Percentiles rank a stretch among this genome's conserved stretches.
phyloP scores from a whole-genome alignment of 2,329 filamentous ascomycete genomes.

The Clarireedia homoeocarpa region DNA sequence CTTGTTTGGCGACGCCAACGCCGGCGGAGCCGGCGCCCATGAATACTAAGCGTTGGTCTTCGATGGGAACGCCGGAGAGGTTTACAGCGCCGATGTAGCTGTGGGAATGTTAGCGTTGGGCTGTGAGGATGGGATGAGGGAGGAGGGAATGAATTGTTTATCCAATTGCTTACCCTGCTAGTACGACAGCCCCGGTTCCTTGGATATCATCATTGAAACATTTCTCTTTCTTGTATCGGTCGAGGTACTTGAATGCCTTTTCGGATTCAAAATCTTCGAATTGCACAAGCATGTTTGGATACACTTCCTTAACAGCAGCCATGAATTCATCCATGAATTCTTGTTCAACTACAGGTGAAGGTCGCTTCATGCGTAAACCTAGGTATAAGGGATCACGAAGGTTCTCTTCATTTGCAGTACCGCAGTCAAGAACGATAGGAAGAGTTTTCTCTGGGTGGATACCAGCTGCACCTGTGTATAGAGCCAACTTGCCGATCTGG shows the following conservation, averaged over 20 bases:
- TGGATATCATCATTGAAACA: constrained; percentile 99
- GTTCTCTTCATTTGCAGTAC: constrained; percentile 59
- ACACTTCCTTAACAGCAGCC: constrained; percentile 73
- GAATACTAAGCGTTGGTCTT: constrained; percentile 92
- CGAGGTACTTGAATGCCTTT: constrained; percentile 84
- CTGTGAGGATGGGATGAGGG: no score
- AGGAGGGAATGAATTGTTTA: not conserved
- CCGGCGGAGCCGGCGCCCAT: constrained; percentile 92
- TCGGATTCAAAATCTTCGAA: constrained; percentile 97
- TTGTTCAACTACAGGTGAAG: constrained; percentile 68
- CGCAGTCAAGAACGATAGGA: constrained; percentile 59
- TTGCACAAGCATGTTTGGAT: constrained; percentile 65
- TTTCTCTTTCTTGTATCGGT: constrained; percentile 85
- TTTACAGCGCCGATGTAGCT: constrained; percentile 67
- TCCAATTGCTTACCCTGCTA: constrained; percentile 56
- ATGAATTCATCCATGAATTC: constrained; percentile 98
- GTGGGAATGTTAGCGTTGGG: not conserved
- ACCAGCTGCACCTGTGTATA: constrained; percentile 93
- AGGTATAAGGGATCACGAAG: constrained; percentile 73
- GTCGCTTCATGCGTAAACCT: constrained; percentile 77
- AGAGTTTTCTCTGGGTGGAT: constrained; percentile 83
- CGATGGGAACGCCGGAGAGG: constrained; percentile 73
- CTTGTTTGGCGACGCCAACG: constrained; percentile 95
- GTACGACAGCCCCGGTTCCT: constrained; percentile 90
- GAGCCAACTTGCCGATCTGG: constrained; percentile 81